Base-by-base conservation (phyloP, 148 eudicot species). In the Oxyria digyna region DNA sequence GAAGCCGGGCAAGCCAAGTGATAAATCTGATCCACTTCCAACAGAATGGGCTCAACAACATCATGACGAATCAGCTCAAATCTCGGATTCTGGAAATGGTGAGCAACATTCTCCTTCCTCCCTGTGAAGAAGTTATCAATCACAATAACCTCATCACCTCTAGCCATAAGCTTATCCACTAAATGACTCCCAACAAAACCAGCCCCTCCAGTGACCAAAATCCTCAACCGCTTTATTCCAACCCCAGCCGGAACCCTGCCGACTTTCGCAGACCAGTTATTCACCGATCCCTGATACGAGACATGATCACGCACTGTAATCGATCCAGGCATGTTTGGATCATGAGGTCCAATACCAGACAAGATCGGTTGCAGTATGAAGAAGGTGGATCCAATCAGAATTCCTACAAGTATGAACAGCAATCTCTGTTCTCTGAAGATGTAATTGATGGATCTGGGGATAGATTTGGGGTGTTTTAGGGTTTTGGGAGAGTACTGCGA, bases 1-100 rank as follows among this genome's bases (percentile, higher is more conserved):
- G 96, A 89, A 43, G 97, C 97, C 59, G 97, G 97, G 84, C 97
- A 92, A 72, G 97, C 97, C 13, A 92, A 80, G 66, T 91, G 97
- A 52, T 91, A 91, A 84, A 91, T 91, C 90, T 88, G 97, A 77
- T 91, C 97, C 49, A 92, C 98, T 35, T 92, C 98, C 27, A 92
- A 35, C 45, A 92, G 74, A 1, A 92, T 67, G 0, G 98, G 98
- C 80, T 92, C 98, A 62, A 92, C 98, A 54, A 92, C 98, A 74
- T 92, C 98, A 78, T 92, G 98, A 64, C 98, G 83, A 23, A 92
- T 89, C 74, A 92, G 78, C 69, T 92, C 98, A 50, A 92, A 92
- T 49, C 87, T 87, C n/a, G 98, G 89, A 73, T 89, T 89, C 11
- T 96, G 83, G 71, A 89, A 89, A 68, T 92, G 96, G 48, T 92